A percentile compares a stretch with the other conserved stretches of the same genome.
Evolutionary conservation across 495 filamentous ascomycete species (phyloP).

Genomic region (Penicillium subrubescens): DNA sequence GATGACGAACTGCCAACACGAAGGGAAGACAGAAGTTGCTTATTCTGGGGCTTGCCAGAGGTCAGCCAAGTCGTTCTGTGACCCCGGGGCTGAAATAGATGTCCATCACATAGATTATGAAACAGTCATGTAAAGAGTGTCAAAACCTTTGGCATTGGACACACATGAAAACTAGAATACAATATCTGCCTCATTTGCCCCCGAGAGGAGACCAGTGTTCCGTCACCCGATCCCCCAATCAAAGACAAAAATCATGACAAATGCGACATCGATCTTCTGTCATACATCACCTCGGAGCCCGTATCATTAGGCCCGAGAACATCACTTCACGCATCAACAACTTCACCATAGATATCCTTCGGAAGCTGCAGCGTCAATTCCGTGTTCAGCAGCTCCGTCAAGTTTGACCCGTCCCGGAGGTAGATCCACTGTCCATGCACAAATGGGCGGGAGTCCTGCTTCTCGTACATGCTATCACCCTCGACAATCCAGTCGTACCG

Average conservation of each 20-base stretch:
- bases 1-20: too few relatives aligned
- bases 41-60: too few relatives aligned
- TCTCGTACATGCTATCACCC: conserved; percentile 70
- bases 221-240: background rate
- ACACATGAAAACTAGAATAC: background rate
- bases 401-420: conserved; percentile 71
- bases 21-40: background rate
- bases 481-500: conserved; percentile 82
- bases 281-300: background rate
- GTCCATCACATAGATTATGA: background rate
- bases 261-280: background rate
- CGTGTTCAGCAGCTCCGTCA: conserved; percentile 67
- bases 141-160: background rate
- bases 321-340: conserved; percentile 18
- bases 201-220: background rate
- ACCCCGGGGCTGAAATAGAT: background rate
- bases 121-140: background rate
- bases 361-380: conserved; percentile 60
- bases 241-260: background rate
- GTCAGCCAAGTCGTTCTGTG: background rate
- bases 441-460: conserved; percentile 65
- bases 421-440: conserved; percentile 75
- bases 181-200: background rate
- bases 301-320: background rate
- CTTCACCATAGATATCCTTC: conserved; percentile 42